Percentiles rank a stretch among this genome's conserved stretches.
phyloP scores from a whole-genome alignment of 352 stramenopile genomes.

The Globisporangium megalacanthum region DNA sequence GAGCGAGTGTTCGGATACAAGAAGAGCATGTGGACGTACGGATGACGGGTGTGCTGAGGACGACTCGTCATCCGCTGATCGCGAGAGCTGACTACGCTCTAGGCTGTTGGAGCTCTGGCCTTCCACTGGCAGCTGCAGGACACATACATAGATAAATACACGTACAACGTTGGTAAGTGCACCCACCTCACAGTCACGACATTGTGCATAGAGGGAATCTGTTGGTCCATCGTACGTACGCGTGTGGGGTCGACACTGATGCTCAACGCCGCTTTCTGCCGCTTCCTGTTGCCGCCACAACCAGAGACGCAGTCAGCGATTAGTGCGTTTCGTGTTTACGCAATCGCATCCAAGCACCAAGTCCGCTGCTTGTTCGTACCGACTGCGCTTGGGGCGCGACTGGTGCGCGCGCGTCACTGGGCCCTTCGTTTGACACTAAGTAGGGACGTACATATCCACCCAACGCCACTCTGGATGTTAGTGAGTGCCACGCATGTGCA shows the following conservation, averaged over 20 bases:
- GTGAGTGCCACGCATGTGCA: too few relatives aligned
- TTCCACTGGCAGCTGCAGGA: not conserved
- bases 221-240: not conserved
- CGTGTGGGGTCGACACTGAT: slow-evolving; percentile 3
- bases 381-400: not conserved
- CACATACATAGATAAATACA: not conserved
- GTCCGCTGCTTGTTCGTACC: not conserved
- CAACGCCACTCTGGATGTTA: too few relatives aligned
- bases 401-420: not conserved
- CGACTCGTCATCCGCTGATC: not conserved
- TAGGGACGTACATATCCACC: too few relatives aligned
- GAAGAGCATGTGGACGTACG: not conserved
- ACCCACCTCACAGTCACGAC: too few relatives aligned
- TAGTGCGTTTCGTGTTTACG: not conserved
- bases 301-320: not conserved
- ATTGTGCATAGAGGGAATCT: not conserved
- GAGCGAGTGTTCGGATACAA: too few relatives aligned
- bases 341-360: too few relatives aligned
- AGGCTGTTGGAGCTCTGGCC: not conserved
- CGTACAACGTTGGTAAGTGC: too few relatives aligned
- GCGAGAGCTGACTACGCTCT: not conserved
- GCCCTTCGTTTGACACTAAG: not conserved
- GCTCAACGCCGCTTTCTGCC: slow-evolving; percentile 11
- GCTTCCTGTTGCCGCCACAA: slow-evolving; percentile 2
- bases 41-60: slow-evolving; percentile 1